Conservation (phyloP, 139 green algal genomes). For the Chlamydomonas incerta region DNA sequence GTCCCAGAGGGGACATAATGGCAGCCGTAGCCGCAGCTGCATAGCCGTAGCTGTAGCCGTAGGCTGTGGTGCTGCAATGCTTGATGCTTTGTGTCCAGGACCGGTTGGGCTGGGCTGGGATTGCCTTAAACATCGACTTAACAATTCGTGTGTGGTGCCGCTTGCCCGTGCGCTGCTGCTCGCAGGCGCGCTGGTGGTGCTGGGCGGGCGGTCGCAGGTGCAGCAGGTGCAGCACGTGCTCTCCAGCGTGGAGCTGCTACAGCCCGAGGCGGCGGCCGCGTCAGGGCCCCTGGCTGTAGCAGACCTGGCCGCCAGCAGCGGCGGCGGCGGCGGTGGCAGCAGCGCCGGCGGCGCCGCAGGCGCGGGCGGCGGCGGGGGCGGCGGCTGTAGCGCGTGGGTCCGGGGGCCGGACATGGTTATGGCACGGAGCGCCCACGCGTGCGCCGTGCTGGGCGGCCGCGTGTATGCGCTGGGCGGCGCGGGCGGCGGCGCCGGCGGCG, state of each 20-base stretch:
- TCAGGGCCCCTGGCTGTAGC: background rate
- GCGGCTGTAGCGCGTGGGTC: slow-evolving; percentile 42
- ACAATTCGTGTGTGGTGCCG: too few species aligned
- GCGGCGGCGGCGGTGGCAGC: background rate
- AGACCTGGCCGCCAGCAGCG: background rate
- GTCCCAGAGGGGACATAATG: too few species aligned
- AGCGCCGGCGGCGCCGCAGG: background rate
- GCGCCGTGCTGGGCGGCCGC: slow-evolving; percentile 42
- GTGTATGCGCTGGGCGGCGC: slow-evolving; percentile 74
- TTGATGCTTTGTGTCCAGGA: too few species aligned
- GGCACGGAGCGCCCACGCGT: slow-evolving; percentile 59
- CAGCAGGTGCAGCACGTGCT: slow-evolving; percentile 47
- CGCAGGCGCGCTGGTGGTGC: slow-evolving; percentile 45
- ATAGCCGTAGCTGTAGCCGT: too few species aligned
- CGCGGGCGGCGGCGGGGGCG: background rate
- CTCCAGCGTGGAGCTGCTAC: slow-evolving; percentile 11
- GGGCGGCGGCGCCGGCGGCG: background rate
- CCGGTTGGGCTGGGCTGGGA: too few species aligned
- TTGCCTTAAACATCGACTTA: too few species aligned
- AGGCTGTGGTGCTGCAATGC: too few species aligned
- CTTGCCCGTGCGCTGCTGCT: background rate
- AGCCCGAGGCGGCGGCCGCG: background rate
- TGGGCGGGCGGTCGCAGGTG: slow-evolving; percentile 50
- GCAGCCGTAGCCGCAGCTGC: too few species aligned
- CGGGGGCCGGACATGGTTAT: slow-evolving; percentile 49